Evolutionary conservation across 140 eudicot species (phyloP).

Genomic region (Flaveria floridana): DNA sequence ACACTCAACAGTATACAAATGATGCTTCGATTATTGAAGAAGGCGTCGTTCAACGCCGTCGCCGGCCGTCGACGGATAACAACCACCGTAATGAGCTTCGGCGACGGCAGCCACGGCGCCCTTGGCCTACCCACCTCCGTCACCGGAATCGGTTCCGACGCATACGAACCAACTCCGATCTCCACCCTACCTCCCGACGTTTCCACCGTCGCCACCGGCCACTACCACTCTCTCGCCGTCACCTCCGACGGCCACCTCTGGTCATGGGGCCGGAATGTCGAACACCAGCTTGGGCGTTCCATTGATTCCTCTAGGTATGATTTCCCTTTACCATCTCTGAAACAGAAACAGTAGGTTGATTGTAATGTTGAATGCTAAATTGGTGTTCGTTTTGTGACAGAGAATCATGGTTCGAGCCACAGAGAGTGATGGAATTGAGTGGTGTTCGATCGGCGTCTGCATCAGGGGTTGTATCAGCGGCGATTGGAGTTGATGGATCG

Average conservation of each 20-base stretch:
- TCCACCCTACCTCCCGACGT: constrained; percentile 65
- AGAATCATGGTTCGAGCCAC: constrained; percentile 72
- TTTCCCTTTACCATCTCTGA: not conserved
- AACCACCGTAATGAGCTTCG: constrained; percentile 66
- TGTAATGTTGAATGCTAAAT: not conserved
- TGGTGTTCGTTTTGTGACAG: constrained; percentile 41
- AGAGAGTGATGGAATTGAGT: constrained; percentile 58
- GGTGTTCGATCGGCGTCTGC: constrained; percentile 63
- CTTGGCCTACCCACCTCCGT: constrained; percentile 59
- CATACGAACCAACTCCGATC: constrained; percentile 76
- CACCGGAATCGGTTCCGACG: constrained; percentile 53
- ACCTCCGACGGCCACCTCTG: constrained; percentile 70
- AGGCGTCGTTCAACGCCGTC: not conserved
- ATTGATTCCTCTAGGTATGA: constrained; percentile 56
- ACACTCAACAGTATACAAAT: not conserved
- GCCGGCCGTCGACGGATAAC: constrained; percentile 47
- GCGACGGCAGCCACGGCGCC: constrained; percentile 82
- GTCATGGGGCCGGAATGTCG: constrained; percentile 97
- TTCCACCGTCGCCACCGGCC: constrained; percentile 76
- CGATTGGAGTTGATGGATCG: constrained; percentile 63
- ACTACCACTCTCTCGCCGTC: constrained; percentile 87
- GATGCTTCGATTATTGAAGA: constrained; percentile 45
- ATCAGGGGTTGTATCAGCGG: constrained; percentile 87
- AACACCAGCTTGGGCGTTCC: constrained; percentile 69
- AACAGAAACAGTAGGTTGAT: not conserved